Conservation (phyloP, 768 basidiomycete species). For the Pleurotus pulmonarius region DNA sequence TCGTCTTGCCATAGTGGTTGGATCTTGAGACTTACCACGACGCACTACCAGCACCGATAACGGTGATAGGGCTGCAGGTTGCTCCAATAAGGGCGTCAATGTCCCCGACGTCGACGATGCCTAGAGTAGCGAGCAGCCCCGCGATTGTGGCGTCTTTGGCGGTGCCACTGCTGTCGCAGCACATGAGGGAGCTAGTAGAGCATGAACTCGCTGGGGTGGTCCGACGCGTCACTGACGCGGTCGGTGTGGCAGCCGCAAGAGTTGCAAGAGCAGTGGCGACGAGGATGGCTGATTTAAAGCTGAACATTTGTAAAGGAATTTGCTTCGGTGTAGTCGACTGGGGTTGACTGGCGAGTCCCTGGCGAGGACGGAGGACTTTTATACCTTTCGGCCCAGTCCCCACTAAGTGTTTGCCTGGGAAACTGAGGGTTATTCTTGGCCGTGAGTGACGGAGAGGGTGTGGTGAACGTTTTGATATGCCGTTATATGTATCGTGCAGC, state of each 20-base stretch:
- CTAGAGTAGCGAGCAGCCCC: slow-evolving; percentile 12
- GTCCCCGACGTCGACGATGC: slow-evolving; percentile 18
- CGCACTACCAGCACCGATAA: slow-evolving; percentile 13
- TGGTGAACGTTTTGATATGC: no score
- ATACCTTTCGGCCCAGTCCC: background rate
- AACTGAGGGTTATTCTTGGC: no score
- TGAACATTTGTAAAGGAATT: background rate
- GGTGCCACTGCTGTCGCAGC: background rate
- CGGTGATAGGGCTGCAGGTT: slow-evolving; percentile 16
- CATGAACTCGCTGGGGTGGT: background rate
- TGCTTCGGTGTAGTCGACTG: background rate
- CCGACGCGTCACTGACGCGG: background rate
- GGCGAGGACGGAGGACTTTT: background rate
- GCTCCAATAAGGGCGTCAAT: slow-evolving; percentile 1
- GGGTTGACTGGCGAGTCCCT: background rate
- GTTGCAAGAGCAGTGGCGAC: background rate
- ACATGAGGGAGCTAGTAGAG: no score
- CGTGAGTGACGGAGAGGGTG: no score
- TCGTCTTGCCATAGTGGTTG: background rate
- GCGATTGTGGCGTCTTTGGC: background rate
- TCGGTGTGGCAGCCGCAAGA: background rate
- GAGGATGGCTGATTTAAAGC: background rate
- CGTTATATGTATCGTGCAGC: no score
- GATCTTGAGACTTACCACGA: background rate
- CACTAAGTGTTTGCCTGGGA: no score